These are phyloP conservation scores for Massariosphaeria phaeospora DNA, from an alignment of 495 filamentous ascomycete species.

Conservation along the genomic window DNA sequence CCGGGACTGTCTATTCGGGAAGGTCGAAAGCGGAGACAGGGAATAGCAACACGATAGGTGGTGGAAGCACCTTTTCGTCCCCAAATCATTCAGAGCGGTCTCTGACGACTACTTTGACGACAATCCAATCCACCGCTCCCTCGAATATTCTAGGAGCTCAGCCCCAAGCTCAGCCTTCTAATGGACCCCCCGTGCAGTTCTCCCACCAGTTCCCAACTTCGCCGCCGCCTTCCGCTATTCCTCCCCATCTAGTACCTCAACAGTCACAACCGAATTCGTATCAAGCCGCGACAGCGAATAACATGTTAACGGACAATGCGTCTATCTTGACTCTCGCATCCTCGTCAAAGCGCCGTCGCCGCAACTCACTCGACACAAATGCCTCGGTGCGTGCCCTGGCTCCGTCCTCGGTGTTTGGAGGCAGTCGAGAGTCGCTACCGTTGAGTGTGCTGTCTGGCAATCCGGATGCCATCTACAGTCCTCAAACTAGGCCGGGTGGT, in stretches of 20 bases:
- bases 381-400: slow-evolving; percentile 90
- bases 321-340: slow-evolving; percentile 95
- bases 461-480: slow-evolving; percentile 46
- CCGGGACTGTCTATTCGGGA: slow-evolving; percentile 67
- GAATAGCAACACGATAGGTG: slow-evolving; percentile 62
- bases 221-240: slow-evolving; percentile 69
- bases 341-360: slow-evolving; percentile 81
- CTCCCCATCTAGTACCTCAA: slow-evolving; percentile 66
- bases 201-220: slow-evolving; percentile 82
- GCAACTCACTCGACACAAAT: slow-evolving; percentile 87
- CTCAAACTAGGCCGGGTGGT: slow-evolving; percentile 50
- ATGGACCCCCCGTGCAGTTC: slow-evolving; percentile 57
- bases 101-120: slow-evolving; percentile 90
- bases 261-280: slow-evolving; percentile 75
- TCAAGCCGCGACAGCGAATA: slow-evolving; percentile 82
- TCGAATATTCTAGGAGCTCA: slow-evolving; percentile 51
- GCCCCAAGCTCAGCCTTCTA: slow-evolving; percentile 36
- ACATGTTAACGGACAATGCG: slow-evolving; percentile 86
- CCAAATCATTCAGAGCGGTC: slow-evolving; percentile 88
- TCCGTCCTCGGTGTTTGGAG: slow-evolving; percentile 87
- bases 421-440: slow-evolving; percentile 80
- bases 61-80: slow-evolving; percentile 87
- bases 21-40: slow-evolving; percentile 74
- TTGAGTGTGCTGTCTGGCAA: slow-evolving; percentile 81
- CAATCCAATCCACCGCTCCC: slow-evolving; percentile 80